Evolutionary conservation across 2,329 filamentous ascomycete species (phyloP), one percentile per base, ranked within the genome.

Genomic region (Coleophoma eucalyptorum): DNA sequence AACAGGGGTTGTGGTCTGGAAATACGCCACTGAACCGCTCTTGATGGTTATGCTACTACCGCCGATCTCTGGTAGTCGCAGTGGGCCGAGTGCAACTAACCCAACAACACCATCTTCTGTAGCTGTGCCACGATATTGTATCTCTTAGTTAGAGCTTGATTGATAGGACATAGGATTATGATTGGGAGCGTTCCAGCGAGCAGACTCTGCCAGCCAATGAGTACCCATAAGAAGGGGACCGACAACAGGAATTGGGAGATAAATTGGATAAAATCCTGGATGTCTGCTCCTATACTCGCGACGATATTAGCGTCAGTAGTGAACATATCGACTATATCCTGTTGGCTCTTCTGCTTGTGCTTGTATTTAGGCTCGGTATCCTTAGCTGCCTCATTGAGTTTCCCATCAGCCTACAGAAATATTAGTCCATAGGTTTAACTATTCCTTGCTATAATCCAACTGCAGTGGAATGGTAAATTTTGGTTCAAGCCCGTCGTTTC

Each of bases 271-370:
- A 90, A 82, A 35, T 83, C 68, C 60, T 82, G 81, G 56, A 86
- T 83, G 60, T 75, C 84, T 5, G 78, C 72, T 11, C 74, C 73
- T 61, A 89, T 89, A 44, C 86, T 78, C 0, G 83, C 74, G 35
- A 92, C 75, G 32, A 85, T 79, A 53, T 80, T 80, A 8, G 81
- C 74, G 63, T 92, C 88, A 15, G 91, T 83, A 11, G 86, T 85
- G 38, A 90, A 82, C 43, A 90, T 74, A 62, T 91, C 91, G 50
- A 91, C 81, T 13, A 86, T 85, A 52, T 80, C 83, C 68, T 91
- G 88, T 54, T 77, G 75, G 16, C 78, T 78, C 67, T 84, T 77
- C 59, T 81, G 72, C 16, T 15, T 18, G 8, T 42, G 26, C 32
- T 51, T 44, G 12, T 50, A 48, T 32, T 49, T 46, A 33, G 35